Evolutionary conservation across 805 yeast genomes (phyloP).

Genomic region (Myxozyma mucilagina): DNA sequence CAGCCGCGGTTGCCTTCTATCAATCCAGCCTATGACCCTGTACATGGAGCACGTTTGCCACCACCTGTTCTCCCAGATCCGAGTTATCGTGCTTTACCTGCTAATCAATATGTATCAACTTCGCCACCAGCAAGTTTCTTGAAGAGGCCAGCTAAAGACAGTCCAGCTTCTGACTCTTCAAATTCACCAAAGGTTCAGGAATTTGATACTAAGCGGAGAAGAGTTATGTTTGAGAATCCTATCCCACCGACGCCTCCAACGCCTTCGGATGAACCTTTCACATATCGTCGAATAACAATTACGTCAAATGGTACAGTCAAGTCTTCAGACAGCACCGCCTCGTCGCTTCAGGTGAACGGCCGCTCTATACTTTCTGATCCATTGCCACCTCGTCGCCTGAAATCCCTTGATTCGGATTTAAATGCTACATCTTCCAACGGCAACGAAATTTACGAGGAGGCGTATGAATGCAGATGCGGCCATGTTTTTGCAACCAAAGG

Average conservation of each 20-base stretch:
- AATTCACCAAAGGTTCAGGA: neutral
- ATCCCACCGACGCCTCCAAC: conserved; percentile 1
- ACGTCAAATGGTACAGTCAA: neutral
- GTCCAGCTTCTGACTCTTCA: neutral
- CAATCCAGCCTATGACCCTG: neutral
- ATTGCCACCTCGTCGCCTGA: neutral
- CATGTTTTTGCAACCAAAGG: conserved; percentile 24
- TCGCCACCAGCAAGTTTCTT: neutral
- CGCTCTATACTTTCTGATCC: conserved; percentile 18
- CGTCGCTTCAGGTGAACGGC: conserved; percentile 11
- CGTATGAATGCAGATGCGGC: conserved; percentile 23
- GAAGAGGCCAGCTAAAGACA: neutral
- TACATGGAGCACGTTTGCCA: neutral
- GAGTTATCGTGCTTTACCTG: neutral
- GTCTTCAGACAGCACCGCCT: neutral
- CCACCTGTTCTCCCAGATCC: neutral
- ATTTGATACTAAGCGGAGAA: conserved; percentile 8
- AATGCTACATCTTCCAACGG: neutral
- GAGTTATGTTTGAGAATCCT: conserved; percentile 11
- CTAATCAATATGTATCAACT: conserved; percentile 1
- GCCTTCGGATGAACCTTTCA: conserved; percentile 5
- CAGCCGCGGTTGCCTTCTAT: neutral
- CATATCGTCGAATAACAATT: neutral
- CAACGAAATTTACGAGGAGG: conserved; percentile 2
- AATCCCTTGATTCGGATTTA: neutral